A percentile compares a stretch with the other conserved stretches of the same genome.
phyloP scores from a whole-genome alignment of 129 eudicot species.

The Lactuca sativa region DNA sequence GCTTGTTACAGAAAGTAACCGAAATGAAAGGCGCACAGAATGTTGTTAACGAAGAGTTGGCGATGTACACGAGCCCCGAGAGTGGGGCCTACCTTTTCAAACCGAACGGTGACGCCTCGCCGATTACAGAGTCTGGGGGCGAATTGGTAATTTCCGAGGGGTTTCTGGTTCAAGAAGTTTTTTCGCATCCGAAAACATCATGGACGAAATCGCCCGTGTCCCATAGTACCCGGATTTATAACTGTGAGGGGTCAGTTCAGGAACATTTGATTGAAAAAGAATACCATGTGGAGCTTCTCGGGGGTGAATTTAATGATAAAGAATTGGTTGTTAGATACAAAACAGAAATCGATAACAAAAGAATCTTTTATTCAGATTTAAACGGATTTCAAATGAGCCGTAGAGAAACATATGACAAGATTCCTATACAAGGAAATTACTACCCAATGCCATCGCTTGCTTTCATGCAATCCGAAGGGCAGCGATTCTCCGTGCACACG shows the following conservation, averaged over 20 bases:
- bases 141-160: conserved; percentile 70
- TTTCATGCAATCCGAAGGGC: conserved; percentile 70
- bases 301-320: conserved; percentile 63
- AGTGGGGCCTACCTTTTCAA: conserved; percentile 96
- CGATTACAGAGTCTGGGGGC: conserved; percentile 48
- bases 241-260: conserved; percentile 61
- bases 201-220: conserved; percentile 72
- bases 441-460: conserved; percentile 99
- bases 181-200: conserved; percentile 70
- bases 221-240: conserved; percentile 79
- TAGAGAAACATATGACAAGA: conserved; percentile 92
- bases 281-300: conserved; percentile 94
- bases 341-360: conserved; percentile 71
- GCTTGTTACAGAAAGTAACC: conserved; percentile 67
- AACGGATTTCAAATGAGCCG: conserved; percentile 98
- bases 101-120: conserved; percentile 76
- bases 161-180: conserved; percentile 78
- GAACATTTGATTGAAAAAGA: conserved; percentile 81
- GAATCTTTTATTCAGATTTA: conserved; percentile 79
- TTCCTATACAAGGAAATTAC: conserved; percentile 93
- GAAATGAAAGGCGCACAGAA: conserved; percentile 43
- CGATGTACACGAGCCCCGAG: conserved; percentile 81
- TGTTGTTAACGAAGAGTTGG: conserved; percentile 71
- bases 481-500: conserved; percentile 84
- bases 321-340: conserved; percentile 86